phyloP scores from a whole-genome alignment of 768 basidiomycete genomes.

The Boletus sensibilis region DNA sequence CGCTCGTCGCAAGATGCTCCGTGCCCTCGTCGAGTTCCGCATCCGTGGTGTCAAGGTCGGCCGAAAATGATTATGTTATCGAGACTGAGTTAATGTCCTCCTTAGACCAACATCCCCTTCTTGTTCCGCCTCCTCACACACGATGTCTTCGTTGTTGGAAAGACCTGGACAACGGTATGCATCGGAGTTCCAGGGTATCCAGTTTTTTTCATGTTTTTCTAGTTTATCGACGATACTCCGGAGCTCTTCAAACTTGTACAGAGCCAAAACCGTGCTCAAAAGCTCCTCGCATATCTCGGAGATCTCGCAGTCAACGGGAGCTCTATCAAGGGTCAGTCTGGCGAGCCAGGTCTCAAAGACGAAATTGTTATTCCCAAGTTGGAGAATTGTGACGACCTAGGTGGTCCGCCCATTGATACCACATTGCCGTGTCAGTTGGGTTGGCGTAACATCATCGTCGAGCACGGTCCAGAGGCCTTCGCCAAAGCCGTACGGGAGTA shows the following conservation, averaged over 20 bases:
- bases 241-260: constrained; percentile 98
- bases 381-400: constrained; percentile 73
- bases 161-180: constrained; percentile 94
- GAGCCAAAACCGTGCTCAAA: constrained; percentile 97
- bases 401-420: constrained; percentile 73
- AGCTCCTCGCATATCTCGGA: constrained; percentile 93
- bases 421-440: constrained; percentile 81
- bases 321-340: constrained; percentile 93
- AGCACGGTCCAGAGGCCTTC: constrained; percentile 96
- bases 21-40: constrained; percentile 99
- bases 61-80: background rate
- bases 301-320: constrained; percentile 98
- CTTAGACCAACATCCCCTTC: constrained; percentile 98
- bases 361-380: constrained; percentile 85
- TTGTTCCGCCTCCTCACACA: constrained; percentile 96
- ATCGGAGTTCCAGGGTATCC: constrained; percentile 1
- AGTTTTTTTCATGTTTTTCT: constrained; percentile 11
- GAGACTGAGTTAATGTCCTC: background rate
- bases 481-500: constrained; percentile 97
- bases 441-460: constrained; percentile 98
- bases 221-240: constrained; percentile 99
- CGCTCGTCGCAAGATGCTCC: constrained; percentile 97
- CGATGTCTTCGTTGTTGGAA: constrained; percentile 92
- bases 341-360: constrained; percentile 90
- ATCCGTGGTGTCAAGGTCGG: constrained; percentile 95